These are phyloP conservation scores for Crithidia bombi DNA, from an alignment of 208 protist species.

Conservation along the genomic window DNA sequence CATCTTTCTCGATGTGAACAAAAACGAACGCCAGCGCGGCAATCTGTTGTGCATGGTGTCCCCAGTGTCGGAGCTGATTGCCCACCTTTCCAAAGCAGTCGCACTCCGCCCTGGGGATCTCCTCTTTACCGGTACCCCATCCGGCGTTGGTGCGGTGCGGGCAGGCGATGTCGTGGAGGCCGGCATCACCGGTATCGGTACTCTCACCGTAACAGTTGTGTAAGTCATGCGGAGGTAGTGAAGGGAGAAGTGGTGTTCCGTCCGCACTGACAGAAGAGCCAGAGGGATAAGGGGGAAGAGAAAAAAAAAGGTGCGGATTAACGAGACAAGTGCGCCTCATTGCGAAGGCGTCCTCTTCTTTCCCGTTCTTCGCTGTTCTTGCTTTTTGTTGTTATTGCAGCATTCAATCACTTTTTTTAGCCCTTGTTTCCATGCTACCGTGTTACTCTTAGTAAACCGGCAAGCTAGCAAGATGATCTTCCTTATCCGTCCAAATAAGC, in stretches of 20 bases:
- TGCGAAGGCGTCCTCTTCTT: too few relatives aligned
- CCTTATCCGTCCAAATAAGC: too few relatives aligned
- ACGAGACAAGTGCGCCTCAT: too few relatives aligned
- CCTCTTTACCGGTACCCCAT: conserved; percentile 87
- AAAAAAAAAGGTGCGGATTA: too few relatives aligned
- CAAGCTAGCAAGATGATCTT: too few relatives aligned
- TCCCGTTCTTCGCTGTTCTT: background rate
- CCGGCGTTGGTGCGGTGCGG: conserved; percentile 78
- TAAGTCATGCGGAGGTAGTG: too few relatives aligned
- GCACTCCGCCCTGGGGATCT: conserved; percentile 83
- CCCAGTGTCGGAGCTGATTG: conserved; percentile 58
- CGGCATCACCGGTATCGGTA: conserved; percentile 63
- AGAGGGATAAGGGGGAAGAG: too few relatives aligned
- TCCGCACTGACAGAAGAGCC: background rate
- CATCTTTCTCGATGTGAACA: conserved; percentile 78
- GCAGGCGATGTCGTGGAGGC: conserved; percentile 72
- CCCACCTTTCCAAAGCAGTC: conserved; percentile 70
- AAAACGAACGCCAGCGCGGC: conserved; percentile 57
- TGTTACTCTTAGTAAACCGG: too few relatives aligned
- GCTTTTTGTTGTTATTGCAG: background rate
- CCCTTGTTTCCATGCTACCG: background rate
- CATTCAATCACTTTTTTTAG: background rate
- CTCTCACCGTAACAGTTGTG: conserved; percentile 45
- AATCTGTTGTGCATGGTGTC: conserved; percentile 72
- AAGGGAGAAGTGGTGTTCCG: too few relatives aligned